A percentile compares a stretch with the other conserved stretches of the same genome.
Evolutionary conservation across 768 basidiomycete species (phyloP).

Genomic region (Leucocoprinus leucothites): DNA sequence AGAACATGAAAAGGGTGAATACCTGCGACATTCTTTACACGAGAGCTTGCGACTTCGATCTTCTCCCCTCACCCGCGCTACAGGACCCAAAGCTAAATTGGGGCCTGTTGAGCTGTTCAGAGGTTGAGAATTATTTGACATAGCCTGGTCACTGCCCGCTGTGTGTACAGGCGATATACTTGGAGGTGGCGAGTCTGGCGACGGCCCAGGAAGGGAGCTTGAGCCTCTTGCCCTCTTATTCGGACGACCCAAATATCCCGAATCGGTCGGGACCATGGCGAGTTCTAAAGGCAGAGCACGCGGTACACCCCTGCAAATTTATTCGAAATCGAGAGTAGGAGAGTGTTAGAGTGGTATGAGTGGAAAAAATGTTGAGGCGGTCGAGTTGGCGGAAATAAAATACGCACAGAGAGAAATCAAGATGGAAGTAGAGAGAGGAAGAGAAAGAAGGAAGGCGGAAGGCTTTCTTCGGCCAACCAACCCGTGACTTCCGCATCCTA

Average conservation of each 20-base stretch:
- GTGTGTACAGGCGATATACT: neutral
- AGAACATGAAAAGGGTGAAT: conserved; percentile 11
- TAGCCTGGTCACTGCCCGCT: conserved; percentile 1
- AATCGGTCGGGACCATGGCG: conserved; percentile 9
- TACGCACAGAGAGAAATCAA: neutral
- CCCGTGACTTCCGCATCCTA: conserved; percentile 17
- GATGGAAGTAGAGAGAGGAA: neutral
- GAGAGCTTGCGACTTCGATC: conserved; percentile 45
- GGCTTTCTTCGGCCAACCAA: conserved; percentile 2
- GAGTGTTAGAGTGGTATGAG: neutral
- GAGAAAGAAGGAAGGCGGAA: conserved; percentile 6
- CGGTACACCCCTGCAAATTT: neutral
- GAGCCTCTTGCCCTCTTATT: conserved; percentile 3
- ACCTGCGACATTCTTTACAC: conserved; percentile 52
- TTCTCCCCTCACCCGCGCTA: conserved; percentile 23
- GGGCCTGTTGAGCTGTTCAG: conserved; percentile 2
- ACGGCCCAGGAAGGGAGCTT: neutral
- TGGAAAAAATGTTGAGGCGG: neutral
- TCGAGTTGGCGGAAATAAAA: neutral
- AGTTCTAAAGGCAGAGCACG: neutral
- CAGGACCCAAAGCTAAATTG: conserved; percentile 10
- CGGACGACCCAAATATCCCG: conserved; percentile 3
- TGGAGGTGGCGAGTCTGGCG: neutral
- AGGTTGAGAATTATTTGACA: conserved; percentile 2
- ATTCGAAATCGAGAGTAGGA: neutral